These are phyloP conservation scores for Parasitella parasitica DNA, from an alignment of 371 early-diverging fungal genomes.

Conservation along the genomic window DNA sequence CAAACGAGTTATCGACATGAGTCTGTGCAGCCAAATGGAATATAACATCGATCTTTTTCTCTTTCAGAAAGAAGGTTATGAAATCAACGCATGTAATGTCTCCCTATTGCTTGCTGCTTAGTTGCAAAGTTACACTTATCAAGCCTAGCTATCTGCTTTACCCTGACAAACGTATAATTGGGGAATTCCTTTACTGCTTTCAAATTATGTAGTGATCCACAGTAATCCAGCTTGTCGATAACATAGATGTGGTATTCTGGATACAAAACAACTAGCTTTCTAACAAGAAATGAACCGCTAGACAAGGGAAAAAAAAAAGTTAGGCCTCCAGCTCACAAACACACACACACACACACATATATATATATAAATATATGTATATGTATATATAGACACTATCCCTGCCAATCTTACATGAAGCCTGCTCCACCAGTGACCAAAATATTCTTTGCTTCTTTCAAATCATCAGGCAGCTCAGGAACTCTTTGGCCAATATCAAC, in stretches of 20 bases:
- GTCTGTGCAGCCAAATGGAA: conserved; percentile 86
- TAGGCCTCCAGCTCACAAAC: too few relatives aligned
- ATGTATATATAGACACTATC: too few relatives aligned
- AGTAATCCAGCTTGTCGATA: conserved; percentile 84
- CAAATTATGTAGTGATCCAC: conserved; percentile 71
- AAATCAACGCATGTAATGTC: conserved; percentile 74
- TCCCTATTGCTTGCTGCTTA: too few relatives aligned
- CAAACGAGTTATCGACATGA: conserved; percentile 90
- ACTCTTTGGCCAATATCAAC: conserved; percentile 48
- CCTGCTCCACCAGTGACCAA: conserved; percentile 90
- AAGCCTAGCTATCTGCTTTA: conserved; percentile 10
- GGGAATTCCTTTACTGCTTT: conserved; percentile 51
- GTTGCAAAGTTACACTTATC: too few relatives aligned
- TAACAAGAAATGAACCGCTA: conserved; percentile 58
- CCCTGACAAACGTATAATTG: conserved; percentile 72
- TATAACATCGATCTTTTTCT: conserved; percentile 76
- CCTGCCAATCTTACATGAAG: conserved; percentile 88
- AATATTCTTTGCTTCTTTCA: conserved; percentile 51
- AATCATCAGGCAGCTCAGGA: conserved; percentile 28
- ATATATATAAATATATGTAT: too few relatives aligned
- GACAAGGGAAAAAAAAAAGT: background rate
- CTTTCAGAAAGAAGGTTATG: conserved; percentile 65
- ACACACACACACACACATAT: too few relatives aligned
- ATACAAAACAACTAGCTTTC: conserved; percentile 63
- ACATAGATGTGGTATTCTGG: conserved; percentile 73